These are phyloP conservation scores for Xylariaceae sp. DNA, from an alignment of 2,329 filamentous ascomycete species.

Conservation along the genomic window DNA sequence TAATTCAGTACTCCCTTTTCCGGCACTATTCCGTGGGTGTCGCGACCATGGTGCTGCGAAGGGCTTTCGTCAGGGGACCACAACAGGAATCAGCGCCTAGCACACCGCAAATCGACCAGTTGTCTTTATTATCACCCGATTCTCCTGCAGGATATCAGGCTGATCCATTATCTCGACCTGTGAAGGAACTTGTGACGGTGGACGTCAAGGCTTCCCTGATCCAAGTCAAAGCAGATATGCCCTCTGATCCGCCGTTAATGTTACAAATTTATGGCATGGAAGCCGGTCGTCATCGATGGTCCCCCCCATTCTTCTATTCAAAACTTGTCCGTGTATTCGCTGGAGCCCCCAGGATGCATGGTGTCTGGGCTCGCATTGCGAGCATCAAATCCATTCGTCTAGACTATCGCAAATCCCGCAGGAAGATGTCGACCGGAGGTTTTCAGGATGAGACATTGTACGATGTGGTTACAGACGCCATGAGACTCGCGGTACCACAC, in stretches of 20 bases:
- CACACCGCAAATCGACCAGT: conserved; percentile 21
- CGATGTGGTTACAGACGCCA: conserved; percentile 77
- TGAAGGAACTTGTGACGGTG: conserved; percentile 65
- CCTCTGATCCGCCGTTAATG: conserved; percentile 85
- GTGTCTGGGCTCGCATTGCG: conserved; percentile 78
- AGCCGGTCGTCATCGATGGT: conserved; percentile 78
- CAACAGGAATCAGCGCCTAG: conserved; percentile 17
- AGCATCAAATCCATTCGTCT: conserved; percentile 75
- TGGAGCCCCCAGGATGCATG: conserved; percentile 73
- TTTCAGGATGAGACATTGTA: conserved; percentile 70
- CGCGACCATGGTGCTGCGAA: conserved; percentile 65
- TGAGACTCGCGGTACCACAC: conserved; percentile 82
- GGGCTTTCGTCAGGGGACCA: conserved; percentile 53
- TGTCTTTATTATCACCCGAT: conserved; percentile 28
- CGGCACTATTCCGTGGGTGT: conserved; percentile 86
- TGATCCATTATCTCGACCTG: conserved; percentile 26
- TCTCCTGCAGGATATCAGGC: conserved; percentile 21
- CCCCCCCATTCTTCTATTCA: conserved; percentile 70
- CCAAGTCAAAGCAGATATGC: conserved; percentile 84
- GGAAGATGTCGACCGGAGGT: conserved; percentile 52
- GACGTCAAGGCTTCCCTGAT: conserved; percentile 76
- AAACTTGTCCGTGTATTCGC: conserved; percentile 80
- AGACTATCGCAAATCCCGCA: conserved; percentile 70
- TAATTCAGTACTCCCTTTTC: conserved; percentile 86
- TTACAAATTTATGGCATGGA: conserved; percentile 79